These are phyloP conservation scores for Penicillium atrosanguineum DNA, from an alignment of 495 filamentous ascomycete genomes.

Conservation along the genomic window DNA sequence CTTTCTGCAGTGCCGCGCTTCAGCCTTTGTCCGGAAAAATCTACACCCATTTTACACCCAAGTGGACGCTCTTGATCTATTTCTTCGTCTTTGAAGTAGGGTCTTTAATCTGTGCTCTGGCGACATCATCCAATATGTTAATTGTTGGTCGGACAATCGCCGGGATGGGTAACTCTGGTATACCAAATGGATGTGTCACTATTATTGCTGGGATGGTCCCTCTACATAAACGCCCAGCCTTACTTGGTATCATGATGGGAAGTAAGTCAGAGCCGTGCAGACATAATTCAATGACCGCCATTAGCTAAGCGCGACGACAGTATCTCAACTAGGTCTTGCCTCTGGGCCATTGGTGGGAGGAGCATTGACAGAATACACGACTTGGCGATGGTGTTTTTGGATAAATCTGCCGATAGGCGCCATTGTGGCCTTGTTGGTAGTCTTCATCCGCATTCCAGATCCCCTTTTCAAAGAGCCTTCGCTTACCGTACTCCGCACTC, in stretches of 20 bases:
- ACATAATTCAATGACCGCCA: too few species aligned
- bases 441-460: conserved; percentile 15
- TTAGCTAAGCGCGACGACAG: too few species aligned
- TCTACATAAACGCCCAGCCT: conserved; percentile 47
- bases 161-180: conserved; percentile 63
- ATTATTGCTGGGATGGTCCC: conserved; percentile 53
- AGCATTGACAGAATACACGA: neutral
- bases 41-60: conserved; percentile 44
- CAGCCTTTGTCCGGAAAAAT: conserved; percentile 40
- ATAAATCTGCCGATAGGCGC: conserved; percentile 20
- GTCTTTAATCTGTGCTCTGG: conserved; percentile 66
- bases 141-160: conserved; percentile 76
- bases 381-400: conserved; percentile 15
- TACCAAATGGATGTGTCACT: conserved; percentile 47
- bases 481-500: too few species aligned
- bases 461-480: too few species aligned
- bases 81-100: conserved; percentile 62
- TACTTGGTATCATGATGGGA: conserved; percentile 34
- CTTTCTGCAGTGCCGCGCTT: conserved; percentile 16
- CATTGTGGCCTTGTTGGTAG: conserved; percentile 13
- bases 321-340: conserved; percentile 47
- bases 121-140: conserved; percentile 64
- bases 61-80: conserved; percentile 31
- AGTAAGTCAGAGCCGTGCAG: too few species aligned
- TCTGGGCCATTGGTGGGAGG: conserved; percentile 25